phyloP scores from a whole-genome alignment of 23 red algal genomes.

The Agarophyton chilense region DNA sequence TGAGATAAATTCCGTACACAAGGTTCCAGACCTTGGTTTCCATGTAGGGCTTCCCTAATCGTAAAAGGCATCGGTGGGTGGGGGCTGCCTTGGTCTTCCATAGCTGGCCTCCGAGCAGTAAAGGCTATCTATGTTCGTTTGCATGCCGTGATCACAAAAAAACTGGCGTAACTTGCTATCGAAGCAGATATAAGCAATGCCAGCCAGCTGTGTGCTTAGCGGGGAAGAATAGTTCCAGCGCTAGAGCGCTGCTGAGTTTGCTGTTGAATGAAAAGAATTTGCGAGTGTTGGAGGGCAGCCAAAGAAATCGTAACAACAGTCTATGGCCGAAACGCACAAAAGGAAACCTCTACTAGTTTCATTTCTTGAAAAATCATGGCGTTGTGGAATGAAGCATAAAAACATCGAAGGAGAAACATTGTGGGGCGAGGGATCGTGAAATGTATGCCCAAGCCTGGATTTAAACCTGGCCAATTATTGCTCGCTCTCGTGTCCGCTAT shows the following conservation, averaged over 20 bases:
- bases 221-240: background rate
- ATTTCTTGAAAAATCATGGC: too few relatives aligned
- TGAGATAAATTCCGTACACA: conserved; percentile 37
- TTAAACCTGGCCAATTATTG: too few relatives aligned
- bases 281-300: background rate
- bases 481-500: too few relatives aligned
- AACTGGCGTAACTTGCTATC: background rate
- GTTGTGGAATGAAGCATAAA: too few relatives aligned
- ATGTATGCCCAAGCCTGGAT: too few relatives aligned
- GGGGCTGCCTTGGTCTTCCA: background rate
- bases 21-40: conserved; percentile 35
- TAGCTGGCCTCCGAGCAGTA: background rate
- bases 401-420: too few relatives aligned
- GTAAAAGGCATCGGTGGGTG: conserved; percentile 39
- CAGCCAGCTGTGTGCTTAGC: background rate
- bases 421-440: too few relatives aligned
- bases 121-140: background rate
- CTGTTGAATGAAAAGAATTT: background rate
- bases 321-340: too few relatives aligned
- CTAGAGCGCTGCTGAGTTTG: background rate
- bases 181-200: too few relatives aligned
- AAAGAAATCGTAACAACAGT: too few relatives aligned
- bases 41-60: conserved; percentile 51
- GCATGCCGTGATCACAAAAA: background rate
- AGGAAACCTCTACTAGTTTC: too few relatives aligned